A percentile compares a stretch with the other conserved stretches of the same genome.
Evolutionary conservation across 139 green algal genomes (phyloP).

Genomic region (Chlamydomonas urium): DNA sequence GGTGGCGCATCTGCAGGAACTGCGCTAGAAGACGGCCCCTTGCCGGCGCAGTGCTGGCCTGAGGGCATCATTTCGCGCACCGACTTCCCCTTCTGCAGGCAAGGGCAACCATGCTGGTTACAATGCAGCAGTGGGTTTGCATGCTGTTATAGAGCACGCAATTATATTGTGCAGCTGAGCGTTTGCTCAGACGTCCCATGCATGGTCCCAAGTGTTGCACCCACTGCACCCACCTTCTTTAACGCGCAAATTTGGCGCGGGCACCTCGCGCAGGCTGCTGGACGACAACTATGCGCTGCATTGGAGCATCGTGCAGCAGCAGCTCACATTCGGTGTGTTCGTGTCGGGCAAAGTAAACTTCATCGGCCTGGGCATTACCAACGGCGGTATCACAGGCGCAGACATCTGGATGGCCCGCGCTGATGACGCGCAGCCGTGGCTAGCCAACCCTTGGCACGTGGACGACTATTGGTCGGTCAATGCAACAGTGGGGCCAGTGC

Average conservation of each 20-base stretch:
- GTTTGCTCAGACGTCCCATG: too few relatives aligned
- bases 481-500: background rate
- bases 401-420: background rate
- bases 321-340: background rate
- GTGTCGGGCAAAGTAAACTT: background rate
- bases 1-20: too few relatives aligned
- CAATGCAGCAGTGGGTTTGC: too few relatives aligned
- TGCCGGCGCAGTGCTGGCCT: slow-evolving; percentile 5
- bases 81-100: background rate
- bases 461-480: slow-evolving; percentile 10
- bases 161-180: too few relatives aligned
- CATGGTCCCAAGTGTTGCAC: too few relatives aligned
- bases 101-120: too few relatives aligned
- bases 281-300: slow-evolving; percentile 6
- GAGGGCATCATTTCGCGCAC: background rate
- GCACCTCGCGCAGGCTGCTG: too few relatives aligned
- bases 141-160: too few relatives aligned
- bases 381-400: background rate
- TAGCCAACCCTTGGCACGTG: slow-evolving; percentile 4
- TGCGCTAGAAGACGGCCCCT: too few relatives aligned
- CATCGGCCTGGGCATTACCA: background rate
- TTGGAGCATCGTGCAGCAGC: background rate
- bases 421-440: slow-evolving; percentile 6
- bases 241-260: too few relatives aligned
- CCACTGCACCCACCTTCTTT: too few relatives aligned